Evolutionary conservation across 495 filamentous ascomycete genomes (phyloP).

Genomic region (Aspergillus homomorphus): DNA sequence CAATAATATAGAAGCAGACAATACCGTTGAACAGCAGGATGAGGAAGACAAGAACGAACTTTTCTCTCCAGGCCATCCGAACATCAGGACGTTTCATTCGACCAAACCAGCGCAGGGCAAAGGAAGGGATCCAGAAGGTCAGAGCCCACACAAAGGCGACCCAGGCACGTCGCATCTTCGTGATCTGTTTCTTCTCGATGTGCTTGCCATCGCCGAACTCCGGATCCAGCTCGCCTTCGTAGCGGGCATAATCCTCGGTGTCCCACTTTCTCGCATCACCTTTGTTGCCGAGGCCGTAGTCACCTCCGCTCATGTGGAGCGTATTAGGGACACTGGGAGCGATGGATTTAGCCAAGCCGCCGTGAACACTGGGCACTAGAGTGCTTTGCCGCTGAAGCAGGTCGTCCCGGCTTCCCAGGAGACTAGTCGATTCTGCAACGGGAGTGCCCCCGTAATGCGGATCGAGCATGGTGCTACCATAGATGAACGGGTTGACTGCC

Average conservation of each 20-base stretch:
- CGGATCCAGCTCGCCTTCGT: constrained; percentile 62
- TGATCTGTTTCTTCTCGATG: constrained; percentile 67
- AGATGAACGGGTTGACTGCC: constrained; percentile 30
- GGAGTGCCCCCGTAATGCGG: constrained; percentile 33
- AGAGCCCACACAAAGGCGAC: constrained; percentile 75
- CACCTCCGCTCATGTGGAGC: constrained; percentile 57
- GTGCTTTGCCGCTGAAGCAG: constrained; percentile 59
- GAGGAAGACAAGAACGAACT: constrained; percentile 74
- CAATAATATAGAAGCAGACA: constrained; percentile 91
- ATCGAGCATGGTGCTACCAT: constrained; percentile 34
- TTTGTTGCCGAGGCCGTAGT: constrained; percentile 83
- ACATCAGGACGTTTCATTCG: constrained; percentile 98
- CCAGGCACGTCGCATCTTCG: constrained; percentile 68
- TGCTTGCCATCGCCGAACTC: constrained; percentile 73
- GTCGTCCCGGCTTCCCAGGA: constrained; percentile 67
- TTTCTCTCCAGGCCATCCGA: constrained; percentile 95
- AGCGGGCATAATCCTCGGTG: constrained; percentile 57
- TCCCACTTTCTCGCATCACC: constrained; percentile 76
- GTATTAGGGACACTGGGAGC: constrained; percentile 71
- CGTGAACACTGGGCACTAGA: constrained; percentile 55
- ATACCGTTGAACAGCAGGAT: constrained; percentile 80
- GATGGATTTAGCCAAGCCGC: constrained; percentile 60
- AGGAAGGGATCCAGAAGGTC: constrained; percentile 95
- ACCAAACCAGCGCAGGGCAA: constrained; percentile 71
- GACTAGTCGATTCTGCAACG: constrained; percentile 56